A percentile compares a stretch with the other conserved stretches of the same genome.
Evolutionary conservation across 495 filamentous ascomycete species (phyloP).

Genomic region (Zalerion maritima): DNA sequence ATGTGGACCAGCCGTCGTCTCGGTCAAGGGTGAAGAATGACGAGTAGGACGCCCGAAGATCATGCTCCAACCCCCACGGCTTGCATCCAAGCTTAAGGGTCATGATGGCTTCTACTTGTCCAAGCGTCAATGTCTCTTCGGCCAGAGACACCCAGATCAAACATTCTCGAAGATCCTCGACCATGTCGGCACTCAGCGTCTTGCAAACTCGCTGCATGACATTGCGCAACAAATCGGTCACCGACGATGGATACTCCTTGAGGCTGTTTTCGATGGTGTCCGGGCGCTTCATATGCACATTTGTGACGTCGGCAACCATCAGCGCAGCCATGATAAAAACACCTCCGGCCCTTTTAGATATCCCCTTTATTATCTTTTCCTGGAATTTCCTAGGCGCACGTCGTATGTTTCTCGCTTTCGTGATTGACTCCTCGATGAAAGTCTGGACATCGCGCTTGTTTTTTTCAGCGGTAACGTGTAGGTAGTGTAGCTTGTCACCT

Average conservation of each 20-base stretch:
- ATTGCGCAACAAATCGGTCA: constrained; percentile 21
- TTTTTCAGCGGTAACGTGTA: constrained; percentile 18
- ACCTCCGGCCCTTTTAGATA: constrained; percentile 18
- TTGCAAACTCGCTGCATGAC: constrained; percentile 14
- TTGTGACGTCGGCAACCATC: constrained; percentile 20
- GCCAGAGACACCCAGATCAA: constrained; percentile 21
- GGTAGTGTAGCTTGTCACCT: constrained; percentile 12
- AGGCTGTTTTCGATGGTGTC: constrained; percentile 18
- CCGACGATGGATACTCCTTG: constrained; percentile 14
- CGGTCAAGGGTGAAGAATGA: constrained; percentile 21
- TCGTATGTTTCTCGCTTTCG: constrained; percentile 11
- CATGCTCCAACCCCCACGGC: constrained; percentile 18
- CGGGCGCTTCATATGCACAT: constrained; percentile 11
- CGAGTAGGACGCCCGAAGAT: constrained; percentile 19
- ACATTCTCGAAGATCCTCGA: constrained; percentile 19
- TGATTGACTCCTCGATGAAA: constrained; percentile 17
- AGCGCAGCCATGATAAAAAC: constrained; percentile 26
- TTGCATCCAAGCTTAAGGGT: constrained; percentile 17
- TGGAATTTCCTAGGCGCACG: constrained; percentile 9
- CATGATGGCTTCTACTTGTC: constrained; percentile 16
- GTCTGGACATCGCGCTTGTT: constrained; percentile 17
- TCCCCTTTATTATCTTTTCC: constrained; percentile 14
- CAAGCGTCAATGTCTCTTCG: constrained; percentile 14
- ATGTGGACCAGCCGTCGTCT: constrained; percentile 19
- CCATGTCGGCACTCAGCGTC: constrained; percentile 12